Percentiles rank a stretch among this genome's conserved stretches.
Conservation (phyloP, 257 asterid genomes). For the Solanum medicagineum region DNA sequence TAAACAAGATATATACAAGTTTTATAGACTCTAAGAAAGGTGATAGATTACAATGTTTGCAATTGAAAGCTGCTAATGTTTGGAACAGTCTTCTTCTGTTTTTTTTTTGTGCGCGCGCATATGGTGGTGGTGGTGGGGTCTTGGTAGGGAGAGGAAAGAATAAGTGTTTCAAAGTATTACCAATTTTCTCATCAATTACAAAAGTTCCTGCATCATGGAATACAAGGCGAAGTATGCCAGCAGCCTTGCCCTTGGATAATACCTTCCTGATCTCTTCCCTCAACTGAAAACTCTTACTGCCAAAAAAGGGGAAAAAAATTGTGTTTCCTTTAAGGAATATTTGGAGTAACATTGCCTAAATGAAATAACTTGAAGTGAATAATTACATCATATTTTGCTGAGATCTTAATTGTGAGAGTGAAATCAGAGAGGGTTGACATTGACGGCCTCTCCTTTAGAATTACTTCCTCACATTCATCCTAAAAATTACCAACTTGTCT, state of each 20-base stretch:
- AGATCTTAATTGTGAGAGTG: background rate
- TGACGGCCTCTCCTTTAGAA: background rate
- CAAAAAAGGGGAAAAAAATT: background rate
- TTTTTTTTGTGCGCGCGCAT: background rate
- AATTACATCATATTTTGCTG: background rate
- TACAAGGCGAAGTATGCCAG: constrained; percentile 84
- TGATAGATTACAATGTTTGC: background rate
- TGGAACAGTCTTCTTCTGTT: background rate
- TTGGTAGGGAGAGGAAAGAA: background rate
- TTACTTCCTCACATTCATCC: background rate
- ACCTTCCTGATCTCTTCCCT: constrained; percentile 61
- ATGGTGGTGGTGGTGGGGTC: background rate
- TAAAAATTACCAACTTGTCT: background rate
- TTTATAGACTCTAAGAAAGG: background rate
- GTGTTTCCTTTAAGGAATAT: constrained; percentile 3
- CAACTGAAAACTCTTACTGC: constrained; percentile 32
- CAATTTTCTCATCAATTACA: constrained; percentile 42
- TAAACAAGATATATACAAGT: background rate
- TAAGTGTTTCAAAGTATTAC: constrained; percentile 11
- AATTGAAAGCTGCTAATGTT: background rate
- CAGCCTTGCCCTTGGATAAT: constrained; percentile 65
- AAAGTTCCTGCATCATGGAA: constrained; percentile 99
- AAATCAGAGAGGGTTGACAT: background rate
- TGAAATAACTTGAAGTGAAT: background rate
- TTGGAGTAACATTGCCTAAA: background rate